Base-by-base conservation (phyloP, 2,329 filamentous ascomycete genomes). In the Phialophora expanda region DNA sequence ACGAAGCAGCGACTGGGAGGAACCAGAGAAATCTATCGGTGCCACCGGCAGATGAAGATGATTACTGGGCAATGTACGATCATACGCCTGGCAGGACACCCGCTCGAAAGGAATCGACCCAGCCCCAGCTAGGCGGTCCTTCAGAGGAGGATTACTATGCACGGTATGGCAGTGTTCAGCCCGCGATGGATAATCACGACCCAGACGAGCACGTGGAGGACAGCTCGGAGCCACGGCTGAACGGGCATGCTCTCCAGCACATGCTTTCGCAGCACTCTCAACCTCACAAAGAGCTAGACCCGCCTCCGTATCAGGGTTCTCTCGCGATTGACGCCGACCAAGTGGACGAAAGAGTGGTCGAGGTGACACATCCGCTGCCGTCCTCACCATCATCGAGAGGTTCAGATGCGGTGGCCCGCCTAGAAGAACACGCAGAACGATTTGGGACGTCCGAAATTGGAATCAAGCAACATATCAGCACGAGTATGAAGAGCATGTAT, bases 1-100 rank as follows among this genome's bases (percentile, higher is more conserved):
- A 74, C 59, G 65, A 64, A 57, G 61, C 71, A 63, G 62, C 69
- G 46, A 69, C 71, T 41, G 22, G 67, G 9, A 70, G 75, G 56
- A 60, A 62, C 20, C 65, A 65, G 26, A 57, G 59, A 30, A 67
- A 66, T 46, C 66, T 70, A 8, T 66, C 66, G 1, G 62, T 66
- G 5, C 71, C 74, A 6, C 82, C 84, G 3, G 82, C 84, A 1
- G 85, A 88, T 63, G 86, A 88, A 60, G 86, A 86, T 67, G 83
- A 84, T 68, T 89, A 89, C 75, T 89, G 87, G 87, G 86, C 84
- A 3, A 83, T 84, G 70, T 89, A 89, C 71, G 86, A 87, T 75
- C 79, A 80, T 60, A 86, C 84, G 2, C 84, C 85, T 1, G 80
- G 79, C 34, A 74, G 79, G 56, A 85, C 84, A 12, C 84, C 84